Percentiles rank a stretch among this genome's conserved stretches.
phyloP scores from a whole-genome alignment of 2,329 filamentous ascomycete species.

The Metarhizium sp. region DNA sequence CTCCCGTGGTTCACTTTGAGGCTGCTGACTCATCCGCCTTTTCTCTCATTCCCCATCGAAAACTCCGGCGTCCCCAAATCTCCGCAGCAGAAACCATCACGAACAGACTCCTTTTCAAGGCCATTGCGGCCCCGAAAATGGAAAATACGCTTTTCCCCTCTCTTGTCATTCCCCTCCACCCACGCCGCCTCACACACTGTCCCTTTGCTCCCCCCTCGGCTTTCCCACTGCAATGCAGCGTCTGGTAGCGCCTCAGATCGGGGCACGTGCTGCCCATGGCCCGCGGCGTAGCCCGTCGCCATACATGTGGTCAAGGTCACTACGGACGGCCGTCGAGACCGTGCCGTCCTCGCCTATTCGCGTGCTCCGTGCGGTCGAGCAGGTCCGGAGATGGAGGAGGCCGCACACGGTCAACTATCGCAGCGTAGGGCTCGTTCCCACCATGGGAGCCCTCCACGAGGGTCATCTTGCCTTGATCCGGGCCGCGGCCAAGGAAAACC shows the following conservation, averaged over 20 bases:
- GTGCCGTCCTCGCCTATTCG: conserved; percentile 52
- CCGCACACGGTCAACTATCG: conserved; percentile 57
- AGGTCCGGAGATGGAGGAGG: conserved; percentile 60
- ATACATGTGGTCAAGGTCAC: conserved; percentile 10
- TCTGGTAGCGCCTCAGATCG: background rate
- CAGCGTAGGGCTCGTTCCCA: conserved; percentile 81
- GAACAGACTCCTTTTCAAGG: conserved; percentile 10
- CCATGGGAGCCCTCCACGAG: conserved; percentile 94
- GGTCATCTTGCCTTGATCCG: conserved; percentile 84
- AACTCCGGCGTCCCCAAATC: conserved; percentile 28
- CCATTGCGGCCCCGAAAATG: background rate
- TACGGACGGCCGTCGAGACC: conserved; percentile 26
- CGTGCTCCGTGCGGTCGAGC: conserved; percentile 66
- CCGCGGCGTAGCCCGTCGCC: background rate
- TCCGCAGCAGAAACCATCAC: conserved; percentile 41
- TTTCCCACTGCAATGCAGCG: background rate
- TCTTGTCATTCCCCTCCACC: background rate
- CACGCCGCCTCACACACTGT: background rate
- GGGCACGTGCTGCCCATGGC: background rate
- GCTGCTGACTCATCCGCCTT: conserved; percentile 6
- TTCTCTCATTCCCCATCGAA: background rate
- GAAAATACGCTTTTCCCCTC: background rate
- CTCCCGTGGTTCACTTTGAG: background rate
- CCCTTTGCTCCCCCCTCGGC: background rate
- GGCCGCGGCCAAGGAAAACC: conserved; percentile 73